Evolutionary conservation across 2,329 filamentous ascomycete genomes (phyloP), one percentile per base, ranked within the genome.

Genomic region (Xylariomycetidae sp.): DNA sequence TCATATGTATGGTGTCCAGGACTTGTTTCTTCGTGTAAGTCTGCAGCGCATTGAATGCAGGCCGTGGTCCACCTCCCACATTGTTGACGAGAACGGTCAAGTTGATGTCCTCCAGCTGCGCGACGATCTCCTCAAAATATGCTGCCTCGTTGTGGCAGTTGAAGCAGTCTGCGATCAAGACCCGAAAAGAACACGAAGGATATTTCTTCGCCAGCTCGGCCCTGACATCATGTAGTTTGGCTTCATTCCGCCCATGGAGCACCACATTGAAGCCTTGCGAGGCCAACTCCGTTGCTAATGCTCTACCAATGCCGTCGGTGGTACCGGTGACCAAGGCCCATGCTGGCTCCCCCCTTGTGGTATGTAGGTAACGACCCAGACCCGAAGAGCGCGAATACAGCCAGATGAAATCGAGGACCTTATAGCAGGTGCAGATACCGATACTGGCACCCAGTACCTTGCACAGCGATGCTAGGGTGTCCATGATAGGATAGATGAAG

Each of bases 321-420:
- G 69, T 63, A 19, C 74, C 74, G 0, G 74, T 78, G 7, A 74
- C 59, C 5, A 75, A 50, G 2, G 66, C 69, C 63, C 67, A 74
- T 3, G 49, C 11, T 30, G 43, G 41, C n/a, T 43, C 36, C 7
- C 45, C 45, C 9, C 43, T 25, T 23, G 33, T 38, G 12, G 39
- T 29, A 23, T 46, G 36, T 19, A 45, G 42, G 31, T 54, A 56
- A 18, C 47, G 47, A 18, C 36, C 10, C n/a, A 56, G 32, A 15
- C 31, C 28, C 11, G 42, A 48, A 6, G 48, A n/a, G 20, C 20
- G 20, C 20, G 20, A 8, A n/a, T 23, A 23, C 8, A 23, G 20
- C 20, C 20, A 23, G 20, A 23, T n/a, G 20, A 23, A 23, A n/a
- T 23, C 20, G 8, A 23, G n/a, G 8, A 23, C n/a, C n/a, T 23